Percentiles rank a stretch among this genome's conserved stretches.
phyloP scores from a whole-genome alignment of 2,329 filamentous ascomycete species.

The Zasmidium citrigriseum region DNA sequence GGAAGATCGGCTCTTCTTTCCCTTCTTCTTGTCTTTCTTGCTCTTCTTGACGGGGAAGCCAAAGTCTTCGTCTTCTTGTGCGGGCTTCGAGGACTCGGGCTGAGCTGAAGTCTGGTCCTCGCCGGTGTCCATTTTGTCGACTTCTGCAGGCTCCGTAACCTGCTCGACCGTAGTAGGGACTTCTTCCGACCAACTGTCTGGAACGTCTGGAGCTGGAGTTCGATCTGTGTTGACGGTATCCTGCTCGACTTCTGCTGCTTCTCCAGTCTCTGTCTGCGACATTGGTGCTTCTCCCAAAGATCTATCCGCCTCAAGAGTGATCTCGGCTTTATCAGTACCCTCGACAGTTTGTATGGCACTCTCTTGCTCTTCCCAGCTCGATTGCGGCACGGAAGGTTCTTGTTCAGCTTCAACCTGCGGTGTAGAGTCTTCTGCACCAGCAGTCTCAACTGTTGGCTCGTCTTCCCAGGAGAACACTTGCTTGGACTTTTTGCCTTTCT shows the following conservation, averaged over 20 bases:
- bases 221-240: too few relatives aligned
- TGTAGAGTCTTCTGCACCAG: not conserved
- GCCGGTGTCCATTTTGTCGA: not conserved
- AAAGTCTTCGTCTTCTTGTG: constrained; percentile 10
- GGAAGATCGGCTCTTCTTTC: constrained; percentile 17
- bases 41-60: constrained; percentile 24
- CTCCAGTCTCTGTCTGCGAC: too few relatives aligned
- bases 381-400: not conserved
- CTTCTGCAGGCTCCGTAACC: not conserved
- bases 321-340: too few relatives aligned
- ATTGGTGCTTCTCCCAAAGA: too few relatives aligned
- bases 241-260: too few relatives aligned
- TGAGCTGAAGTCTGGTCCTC: not conserved
- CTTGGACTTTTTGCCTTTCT: constrained; percentile 28
- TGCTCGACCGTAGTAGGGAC: too few relatives aligned
- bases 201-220: too few relatives aligned
- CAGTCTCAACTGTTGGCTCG: not conserved
- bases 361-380: not conserved
- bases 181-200: too few relatives aligned
- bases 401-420: constrained; percentile 1
- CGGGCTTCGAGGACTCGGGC: not conserved
- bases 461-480: constrained; percentile 7
- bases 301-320: too few relatives aligned
- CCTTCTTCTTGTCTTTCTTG: constrained; percentile 36
- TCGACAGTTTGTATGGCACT: not conserved